phyloP scores from a whole-genome alignment of 83 land plant genomes.

The Picea abies region DNA sequence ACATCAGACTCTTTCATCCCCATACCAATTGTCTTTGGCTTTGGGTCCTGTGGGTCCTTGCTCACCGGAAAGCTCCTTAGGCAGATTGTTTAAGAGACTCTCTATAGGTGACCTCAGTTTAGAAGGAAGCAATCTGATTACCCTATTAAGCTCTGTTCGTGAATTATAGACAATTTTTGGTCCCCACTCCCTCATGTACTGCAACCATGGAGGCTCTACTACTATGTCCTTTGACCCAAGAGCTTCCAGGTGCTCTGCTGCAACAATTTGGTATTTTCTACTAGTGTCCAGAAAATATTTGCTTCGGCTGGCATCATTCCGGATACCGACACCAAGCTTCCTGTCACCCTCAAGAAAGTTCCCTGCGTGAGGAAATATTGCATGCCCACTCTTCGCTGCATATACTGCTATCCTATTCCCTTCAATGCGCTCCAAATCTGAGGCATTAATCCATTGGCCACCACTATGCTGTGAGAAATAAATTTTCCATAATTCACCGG shows the following conservation, averaged over 20 bases:
- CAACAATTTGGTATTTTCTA: constrained; percentile 49
- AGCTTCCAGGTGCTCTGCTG: constrained; percentile 47
- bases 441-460: constrained; percentile 50
- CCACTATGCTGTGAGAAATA: constrained; percentile 60
- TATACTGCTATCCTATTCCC: constrained; percentile 43
- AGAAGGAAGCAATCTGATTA: constrained; percentile 32
- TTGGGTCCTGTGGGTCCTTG: constrained; percentile 57
- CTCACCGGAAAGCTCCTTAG: constrained; percentile 41
- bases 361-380: constrained; percentile 51
- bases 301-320: constrained; percentile 61
- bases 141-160: constrained; percentile 25
- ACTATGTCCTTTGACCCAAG: constrained; percentile 15
- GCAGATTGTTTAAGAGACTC: constrained; percentile 35
- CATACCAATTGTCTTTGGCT: constrained; percentile 36
- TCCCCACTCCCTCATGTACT: constrained; percentile 76
- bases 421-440: constrained; percentile 40
- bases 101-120: constrained; percentile 42
- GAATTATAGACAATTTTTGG: constrained; percentile 40
- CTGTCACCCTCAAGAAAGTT: constrained; percentile 55
- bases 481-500: constrained; percentile 45
- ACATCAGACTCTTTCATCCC: constrained; percentile 25
- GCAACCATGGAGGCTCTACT: constrained; percentile 60
- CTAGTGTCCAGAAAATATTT: constrained; percentile 41
- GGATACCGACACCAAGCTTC: constrained; percentile 47
- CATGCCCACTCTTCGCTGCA: constrained; percentile 62